Percentiles rank a stretch among this genome's conserved stretches.
Conservation (phyloP, 805 yeast species). For the Spathaspora passalidarum region DNA sequence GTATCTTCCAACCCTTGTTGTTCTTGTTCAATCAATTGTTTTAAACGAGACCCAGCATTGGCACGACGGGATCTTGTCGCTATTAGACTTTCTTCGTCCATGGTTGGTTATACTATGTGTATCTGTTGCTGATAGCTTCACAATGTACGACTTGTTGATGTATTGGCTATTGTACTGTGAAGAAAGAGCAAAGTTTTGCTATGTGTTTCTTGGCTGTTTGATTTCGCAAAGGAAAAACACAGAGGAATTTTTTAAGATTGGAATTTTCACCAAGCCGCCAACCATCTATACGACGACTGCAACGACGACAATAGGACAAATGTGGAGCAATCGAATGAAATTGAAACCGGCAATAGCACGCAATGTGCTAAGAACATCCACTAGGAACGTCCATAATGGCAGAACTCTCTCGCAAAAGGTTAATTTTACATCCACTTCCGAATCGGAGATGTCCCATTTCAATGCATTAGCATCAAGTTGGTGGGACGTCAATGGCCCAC, state of each 20-base stretch:
- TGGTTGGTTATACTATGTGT: background rate
- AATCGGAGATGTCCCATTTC: conserved; percentile 76
- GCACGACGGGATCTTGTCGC: conserved; percentile 74
- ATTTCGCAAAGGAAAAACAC: too few relatives aligned
- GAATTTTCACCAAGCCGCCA: too few relatives aligned
- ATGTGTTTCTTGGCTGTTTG: too few relatives aligned
- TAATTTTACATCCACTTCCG: conserved; percentile 40
- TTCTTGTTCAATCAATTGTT: conserved; percentile 69
- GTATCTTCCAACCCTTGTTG: conserved; percentile 42
- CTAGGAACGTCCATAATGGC: background rate
- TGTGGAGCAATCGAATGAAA: background rate
- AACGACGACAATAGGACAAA: too few relatives aligned
- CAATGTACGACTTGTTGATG: too few relatives aligned
- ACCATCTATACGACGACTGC: too few relatives aligned
- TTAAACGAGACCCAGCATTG: conserved; percentile 87
- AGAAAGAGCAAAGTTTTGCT: too few relatives aligned
- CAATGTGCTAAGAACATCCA: background rate
- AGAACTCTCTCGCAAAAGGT: background rate
- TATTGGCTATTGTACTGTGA: too few relatives aligned
- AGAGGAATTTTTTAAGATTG: too few relatives aligned
- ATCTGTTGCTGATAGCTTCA: too few relatives aligned
- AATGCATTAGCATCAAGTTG: conserved; percentile 87
- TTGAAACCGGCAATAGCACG: too few relatives aligned
- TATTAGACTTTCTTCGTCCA: conserved; percentile 54
- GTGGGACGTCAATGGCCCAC: conserved; percentile 97